Conservation (phyloP, 2,329 filamentous ascomycete genomes). For the Aureobasidium sp. region DNA sequence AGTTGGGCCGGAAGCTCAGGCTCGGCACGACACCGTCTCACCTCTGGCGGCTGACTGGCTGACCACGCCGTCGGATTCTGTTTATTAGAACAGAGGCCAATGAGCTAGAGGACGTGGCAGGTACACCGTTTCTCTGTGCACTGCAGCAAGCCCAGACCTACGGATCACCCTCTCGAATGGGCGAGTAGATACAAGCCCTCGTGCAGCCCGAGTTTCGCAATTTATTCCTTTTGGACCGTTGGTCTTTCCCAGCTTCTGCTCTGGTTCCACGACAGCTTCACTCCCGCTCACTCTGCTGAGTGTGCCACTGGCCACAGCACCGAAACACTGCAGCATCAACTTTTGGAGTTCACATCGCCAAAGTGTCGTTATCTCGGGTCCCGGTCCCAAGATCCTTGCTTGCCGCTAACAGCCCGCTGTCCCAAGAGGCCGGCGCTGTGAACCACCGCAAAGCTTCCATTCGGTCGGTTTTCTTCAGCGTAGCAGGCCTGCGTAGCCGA, state of each 20-base stretch:
- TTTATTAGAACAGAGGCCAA: slow-evolving; percentile 2
- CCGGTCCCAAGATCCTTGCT: slow-evolving; percentile 16
- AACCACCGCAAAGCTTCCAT: slow-evolving; percentile 15
- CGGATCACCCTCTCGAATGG: slow-evolving; percentile 19
- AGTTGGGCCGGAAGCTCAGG: slow-evolving; percentile 15
- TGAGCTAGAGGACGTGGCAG: slow-evolving; percentile 15
- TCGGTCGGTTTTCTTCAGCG: slow-evolving; percentile 13
- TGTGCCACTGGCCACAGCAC: not conserved
- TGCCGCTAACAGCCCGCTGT: slow-evolving; percentile 15
- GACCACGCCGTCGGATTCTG: slow-evolving; percentile 13
- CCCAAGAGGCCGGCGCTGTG: slow-evolving; percentile 13
- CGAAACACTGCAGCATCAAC: slow-evolving; percentile 2
- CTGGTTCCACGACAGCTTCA: slow-evolving; percentile 1
- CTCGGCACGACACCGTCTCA: slow-evolving; percentile 16
- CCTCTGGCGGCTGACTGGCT: slow-evolving; percentile 15
- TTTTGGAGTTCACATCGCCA: not conserved
- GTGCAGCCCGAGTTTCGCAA: slow-evolving; percentile 12
- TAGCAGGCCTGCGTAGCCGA: slow-evolving; percentile 7
- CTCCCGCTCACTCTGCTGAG: not conserved
- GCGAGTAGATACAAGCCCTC: slow-evolving; percentile 19
- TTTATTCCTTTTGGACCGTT: not conserved
- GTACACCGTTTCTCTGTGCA: slow-evolving; percentile 14
- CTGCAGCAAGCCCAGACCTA: slow-evolving; percentile 14
- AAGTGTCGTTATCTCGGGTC: slow-evolving; percentile 9
- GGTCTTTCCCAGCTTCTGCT: not conserved